phyloP scores from a whole-genome alignment of 225 moss, liverwort and hornwort species.

The Polytrichum formosum region DNA sequence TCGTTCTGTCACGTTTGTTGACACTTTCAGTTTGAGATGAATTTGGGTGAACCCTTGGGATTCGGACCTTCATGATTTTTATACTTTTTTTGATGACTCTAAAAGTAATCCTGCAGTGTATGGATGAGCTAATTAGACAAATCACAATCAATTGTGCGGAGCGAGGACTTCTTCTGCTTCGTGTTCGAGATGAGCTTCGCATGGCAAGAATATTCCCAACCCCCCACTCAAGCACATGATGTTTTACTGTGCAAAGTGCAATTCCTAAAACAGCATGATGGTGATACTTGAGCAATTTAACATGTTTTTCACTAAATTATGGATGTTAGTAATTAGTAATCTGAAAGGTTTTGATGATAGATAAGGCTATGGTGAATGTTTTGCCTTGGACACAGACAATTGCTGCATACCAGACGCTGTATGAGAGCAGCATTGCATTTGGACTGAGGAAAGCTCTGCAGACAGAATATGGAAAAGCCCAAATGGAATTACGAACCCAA shows the following conservation, averaged over 20 bases:
- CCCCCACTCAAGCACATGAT: neutral
- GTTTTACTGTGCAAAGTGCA: neutral
- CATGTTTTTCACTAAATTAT: no score
- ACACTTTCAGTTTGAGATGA: no score
- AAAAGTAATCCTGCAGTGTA: conserved; percentile 43
- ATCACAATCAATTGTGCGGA: conserved; percentile 87
- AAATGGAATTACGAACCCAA: conserved; percentile 59
- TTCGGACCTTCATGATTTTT: neutral
- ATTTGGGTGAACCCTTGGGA: no score
- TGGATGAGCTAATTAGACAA: conserved; percentile 92
- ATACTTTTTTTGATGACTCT: neutral
- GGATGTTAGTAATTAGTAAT: no score
- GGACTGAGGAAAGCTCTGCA: conserved; percentile 87
- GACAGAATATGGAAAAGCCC: conserved; percentile 84
- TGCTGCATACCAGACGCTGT: conserved; percentile 84
- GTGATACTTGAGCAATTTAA: neutral
- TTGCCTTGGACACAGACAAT: conserved; percentile 58
- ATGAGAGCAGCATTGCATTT: conserved; percentile 90
- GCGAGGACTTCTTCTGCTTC: conserved; percentile 68
- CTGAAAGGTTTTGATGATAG: no score
- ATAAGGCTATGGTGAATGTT: no score
- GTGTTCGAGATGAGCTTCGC: conserved; percentile 86
- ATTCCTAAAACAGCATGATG: neutral
- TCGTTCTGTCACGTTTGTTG: neutral
- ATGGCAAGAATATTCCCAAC: conserved; percentile 43